Evolutionary conservation across 2,329 filamentous ascomycete genomes (phyloP).

Genomic region (Arthrobotrys sphaeroides): DNA sequence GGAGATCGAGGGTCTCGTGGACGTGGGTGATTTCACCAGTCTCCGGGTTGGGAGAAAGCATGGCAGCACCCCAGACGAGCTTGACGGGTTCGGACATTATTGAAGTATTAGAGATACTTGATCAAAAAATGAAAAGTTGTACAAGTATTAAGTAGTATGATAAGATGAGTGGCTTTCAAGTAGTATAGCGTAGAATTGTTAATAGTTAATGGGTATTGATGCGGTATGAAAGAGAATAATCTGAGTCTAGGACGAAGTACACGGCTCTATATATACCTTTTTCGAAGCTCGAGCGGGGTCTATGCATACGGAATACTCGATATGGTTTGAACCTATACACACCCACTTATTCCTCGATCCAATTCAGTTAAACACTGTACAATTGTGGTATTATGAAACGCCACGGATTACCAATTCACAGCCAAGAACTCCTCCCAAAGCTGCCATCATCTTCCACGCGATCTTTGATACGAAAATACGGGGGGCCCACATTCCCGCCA

Average conservation of each 20-base stretch:
- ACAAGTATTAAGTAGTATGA: not conserved
- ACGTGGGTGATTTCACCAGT: constrained; percentile 32
- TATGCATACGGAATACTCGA: too few species aligned
- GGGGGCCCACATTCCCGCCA: not conserved
- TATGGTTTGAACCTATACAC: too few species aligned
- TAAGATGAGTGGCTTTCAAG: not conserved
- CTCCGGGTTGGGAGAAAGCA: constrained; percentile 38
- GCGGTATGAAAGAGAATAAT: not conserved
- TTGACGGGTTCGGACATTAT: constrained; percentile 17
- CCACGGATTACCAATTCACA: not conserved
- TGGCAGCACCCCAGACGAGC: constrained; percentile 32
- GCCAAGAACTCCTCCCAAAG: not conserved
- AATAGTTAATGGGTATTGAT: not conserved
- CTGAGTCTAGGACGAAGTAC: not conserved
- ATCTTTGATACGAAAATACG: too few species aligned
- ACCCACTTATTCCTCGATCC: too few species aligned
- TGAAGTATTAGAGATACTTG: not conserved
- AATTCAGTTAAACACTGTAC: too few species aligned
- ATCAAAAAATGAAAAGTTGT: not conserved
- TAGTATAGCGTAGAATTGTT: not conserved
- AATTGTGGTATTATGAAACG: not conserved
- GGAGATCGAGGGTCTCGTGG: constrained; percentile 20
- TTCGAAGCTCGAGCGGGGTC: not conserved
- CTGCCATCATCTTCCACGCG: too few species aligned
- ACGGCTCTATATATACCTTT: constrained; percentile 11